Base-by-base conservation (phyloP, 2,329 filamentous ascomycete genomes). In the Aspergillus puulaauensis region DNA sequence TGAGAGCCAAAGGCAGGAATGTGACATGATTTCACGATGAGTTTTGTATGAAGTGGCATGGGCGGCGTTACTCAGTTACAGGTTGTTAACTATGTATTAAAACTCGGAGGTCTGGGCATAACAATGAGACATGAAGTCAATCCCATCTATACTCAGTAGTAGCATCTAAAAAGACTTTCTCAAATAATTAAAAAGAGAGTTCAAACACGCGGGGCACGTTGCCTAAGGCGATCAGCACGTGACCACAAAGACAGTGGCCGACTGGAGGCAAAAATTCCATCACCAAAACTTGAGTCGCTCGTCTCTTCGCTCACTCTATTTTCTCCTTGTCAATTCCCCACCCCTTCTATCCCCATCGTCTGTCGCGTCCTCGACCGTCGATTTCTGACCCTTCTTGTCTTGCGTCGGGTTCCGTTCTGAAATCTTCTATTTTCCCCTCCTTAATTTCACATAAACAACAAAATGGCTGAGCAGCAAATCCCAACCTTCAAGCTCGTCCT, bases 401-500 rank as follows among this genome's bases (percentile, higher is more conserved):
- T 52, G 52, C 47, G 47, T 61, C 62, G 53, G 37, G 39, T 24
- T 48, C 57, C 8, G 60, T 57, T 61, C 47, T 58, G 55, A 48
- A 59, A 56, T 33, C 49, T 56, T 54, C 57, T 61, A 56, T 64
- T 51, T 60, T 56, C 17, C 21, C 27, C 52, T 51, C 52, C 52
- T 59, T 57, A 56, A 43, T 21, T 39, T 54, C 45, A 64, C 64
- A 64, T 68, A 63, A 63, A 57, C 60, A 68, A 65, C 64, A 63
- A 31, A 31, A 96, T 95, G 90, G 86, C 89, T 80, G 77, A 81
- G 68, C 77, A 77, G 63, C 54, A 44, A 67, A 67, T 63, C 73
- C 91, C 93, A 68, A 96, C 91, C 79, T 99, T 99, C 90, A 99
- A 99, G 91, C 91, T 99, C 74, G 95, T 99, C 79, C 91, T 99